Percentiles rank a stretch among this genome's conserved stretches.
phyloP scores from a whole-genome alignment of 208 protist species.

The Spongospora subterranea region DNA sequence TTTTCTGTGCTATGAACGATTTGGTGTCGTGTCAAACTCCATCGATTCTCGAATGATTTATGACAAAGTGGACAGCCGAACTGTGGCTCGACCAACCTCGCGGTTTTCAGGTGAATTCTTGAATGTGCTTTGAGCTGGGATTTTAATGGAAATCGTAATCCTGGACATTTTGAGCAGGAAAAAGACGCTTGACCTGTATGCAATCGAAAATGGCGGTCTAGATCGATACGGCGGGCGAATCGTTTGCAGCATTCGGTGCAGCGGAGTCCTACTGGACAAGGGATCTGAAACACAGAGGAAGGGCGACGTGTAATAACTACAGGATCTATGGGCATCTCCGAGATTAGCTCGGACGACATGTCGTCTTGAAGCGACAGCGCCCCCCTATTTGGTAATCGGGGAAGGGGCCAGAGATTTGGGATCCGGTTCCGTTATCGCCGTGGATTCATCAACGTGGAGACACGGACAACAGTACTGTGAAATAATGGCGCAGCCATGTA shows the following conservation, averaged over 20 bases:
- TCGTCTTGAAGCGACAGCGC: too few species aligned
- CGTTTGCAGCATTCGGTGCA: slow-evolving; percentile 31
- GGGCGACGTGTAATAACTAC: background rate
- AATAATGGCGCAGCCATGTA: too few species aligned
- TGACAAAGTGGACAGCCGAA: slow-evolving; percentile 52
- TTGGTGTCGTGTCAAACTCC: slow-evolving; percentile 25
- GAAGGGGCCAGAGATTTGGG: background rate
- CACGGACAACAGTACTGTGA: too few species aligned
- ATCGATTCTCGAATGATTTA: slow-evolving; percentile 51
- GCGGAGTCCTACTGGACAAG: background rate
- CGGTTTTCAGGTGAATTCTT: background rate
- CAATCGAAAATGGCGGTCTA: background rate
- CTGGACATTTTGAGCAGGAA: slow-evolving; percentile 34
- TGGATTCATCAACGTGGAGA: too few species aligned
- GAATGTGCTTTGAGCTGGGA: background rate
- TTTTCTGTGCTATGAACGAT: background rate
- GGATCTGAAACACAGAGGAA: background rate
- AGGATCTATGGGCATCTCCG: too few species aligned
- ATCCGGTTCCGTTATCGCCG: background rate
- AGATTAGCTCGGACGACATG: too few species aligned
- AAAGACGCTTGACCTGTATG: background rate
- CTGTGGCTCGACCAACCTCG: background rate
- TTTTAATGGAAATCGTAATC: background rate
- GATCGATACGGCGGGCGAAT: slow-evolving; percentile 27
- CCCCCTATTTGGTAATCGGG: too few species aligned